Percentiles rank a stretch among this genome's conserved stretches.
These are phyloP conservation scores for Ogataea angusta DNA, from an alignment of 805 yeast species.

Conservation along the genomic window DNA sequence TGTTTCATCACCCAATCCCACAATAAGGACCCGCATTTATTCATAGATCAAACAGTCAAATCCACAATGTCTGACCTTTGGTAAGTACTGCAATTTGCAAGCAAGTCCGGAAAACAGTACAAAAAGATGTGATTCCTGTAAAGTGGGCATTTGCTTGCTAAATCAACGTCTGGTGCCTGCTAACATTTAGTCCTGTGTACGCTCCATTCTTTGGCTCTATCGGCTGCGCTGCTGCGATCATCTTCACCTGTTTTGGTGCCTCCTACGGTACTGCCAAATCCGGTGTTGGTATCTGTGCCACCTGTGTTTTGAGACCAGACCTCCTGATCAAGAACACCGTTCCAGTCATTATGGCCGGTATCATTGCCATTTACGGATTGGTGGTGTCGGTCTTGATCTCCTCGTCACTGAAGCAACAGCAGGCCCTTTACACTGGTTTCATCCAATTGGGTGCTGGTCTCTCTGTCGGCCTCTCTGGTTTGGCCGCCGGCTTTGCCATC, in stretches of 20 bases:
- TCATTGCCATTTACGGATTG: slow-evolving; percentile 96
- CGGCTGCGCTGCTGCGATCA: slow-evolving; percentile 99
- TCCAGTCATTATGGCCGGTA: slow-evolving; percentile 99
- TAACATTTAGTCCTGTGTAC: slow-evolving; percentile 58
- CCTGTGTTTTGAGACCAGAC: slow-evolving; percentile 97
- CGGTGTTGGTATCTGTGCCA: slow-evolving; percentile 99
- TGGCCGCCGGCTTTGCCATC: slow-evolving; percentile 98
- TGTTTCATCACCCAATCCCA: not conserved
- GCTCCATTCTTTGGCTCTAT: slow-evolving; percentile 98
- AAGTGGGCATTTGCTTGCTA: not conserved
- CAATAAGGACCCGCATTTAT: slow-evolving; percentile 1
- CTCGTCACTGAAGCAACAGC: slow-evolving; percentile 81
- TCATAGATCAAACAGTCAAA: slow-evolving; percentile 4
- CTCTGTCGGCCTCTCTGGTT: slow-evolving; percentile 94
- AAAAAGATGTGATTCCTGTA: not conserved
- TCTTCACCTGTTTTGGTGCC: slow-evolving; percentile 98
- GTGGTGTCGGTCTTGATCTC: slow-evolving; percentile 95
- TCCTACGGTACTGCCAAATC: slow-evolving; percentile 99
- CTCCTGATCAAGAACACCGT: slow-evolving; percentile 88
- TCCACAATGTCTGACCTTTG: slow-evolving; percentile 21
- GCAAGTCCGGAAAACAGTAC: slow-evolving; percentile 1
- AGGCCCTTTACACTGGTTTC: slow-evolving; percentile 94
- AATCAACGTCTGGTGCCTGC: not conserved
- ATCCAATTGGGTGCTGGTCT: slow-evolving; percentile 98
- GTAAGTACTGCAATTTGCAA: slow-evolving; percentile 12